Percentiles rank a stretch among this genome's conserved stretches.
Evolutionary conservation across 192 early-diverging fungal genomes (phyloP).

Genomic region (Backusella luteola): DNA sequence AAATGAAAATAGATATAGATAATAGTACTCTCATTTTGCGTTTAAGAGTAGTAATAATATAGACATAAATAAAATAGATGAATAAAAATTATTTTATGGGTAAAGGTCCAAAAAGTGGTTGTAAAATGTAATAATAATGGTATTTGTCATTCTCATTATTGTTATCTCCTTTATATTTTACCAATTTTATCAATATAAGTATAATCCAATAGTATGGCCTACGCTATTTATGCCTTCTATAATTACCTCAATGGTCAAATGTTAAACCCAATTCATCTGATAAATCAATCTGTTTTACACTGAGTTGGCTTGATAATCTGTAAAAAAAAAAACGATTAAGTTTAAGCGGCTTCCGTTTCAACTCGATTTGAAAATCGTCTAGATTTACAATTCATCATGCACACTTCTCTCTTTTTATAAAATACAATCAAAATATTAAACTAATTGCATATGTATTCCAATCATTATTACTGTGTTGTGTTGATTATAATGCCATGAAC

Average conservation of each 20-base stretch:
- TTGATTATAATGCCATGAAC: conserved; percentile 69
- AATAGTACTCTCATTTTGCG: not conserved
- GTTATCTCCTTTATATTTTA: not conserved
- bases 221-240: not conserved
- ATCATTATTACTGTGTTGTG: not conserved
- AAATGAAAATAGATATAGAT: not conserved
- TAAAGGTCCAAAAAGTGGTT: too few relatives aligned
- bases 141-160: not conserved
- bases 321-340: conserved; percentile 53
- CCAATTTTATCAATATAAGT: not conserved
- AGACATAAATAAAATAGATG: not conserved
- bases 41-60: not conserved
- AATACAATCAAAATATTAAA: conserved; percentile 86
- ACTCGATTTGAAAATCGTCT: conserved; percentile 7
- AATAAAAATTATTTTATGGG: too few relatives aligned
- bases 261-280: conserved; percentile 76
- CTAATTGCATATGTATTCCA: not conserved
- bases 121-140: too few relatives aligned
- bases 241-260: conserved; percentile 12
- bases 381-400: not conserved
- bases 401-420: conserved; percentile 76
- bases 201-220: not conserved
- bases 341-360: conserved; percentile 1
- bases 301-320: conserved; percentile 88
- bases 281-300: conserved; percentile 89